These are phyloP conservation scores for Fusarium euwallaceae DNA, from an alignment of 2,329 filamentous ascomycete genomes.

Conservation along the genomic window DNA sequence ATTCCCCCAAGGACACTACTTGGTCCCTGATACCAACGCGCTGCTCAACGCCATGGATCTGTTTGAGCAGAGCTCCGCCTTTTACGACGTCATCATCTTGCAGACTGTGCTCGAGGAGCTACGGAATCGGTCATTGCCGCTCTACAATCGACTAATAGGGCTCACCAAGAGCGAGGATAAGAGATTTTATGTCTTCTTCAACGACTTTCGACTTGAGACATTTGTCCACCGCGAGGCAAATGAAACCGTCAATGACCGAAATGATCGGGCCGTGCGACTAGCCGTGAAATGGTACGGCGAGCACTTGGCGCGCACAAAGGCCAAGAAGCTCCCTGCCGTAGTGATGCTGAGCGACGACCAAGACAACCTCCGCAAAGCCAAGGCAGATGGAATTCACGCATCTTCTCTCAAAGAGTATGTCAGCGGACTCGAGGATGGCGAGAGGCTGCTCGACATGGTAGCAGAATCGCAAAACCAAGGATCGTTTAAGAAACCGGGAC, in stretches of 20 bases:
- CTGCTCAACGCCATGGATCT: slow-evolving; percentile 96
- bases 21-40: slow-evolving; percentile 96
- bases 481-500: slow-evolving; percentile 70
- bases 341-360: slow-evolving; percentile 96
- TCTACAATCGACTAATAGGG: slow-evolving; percentile 93
- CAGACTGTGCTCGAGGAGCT: slow-evolving; percentile 98
- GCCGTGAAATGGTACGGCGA: slow-evolving; percentile 92
- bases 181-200: slow-evolving; percentile 98
- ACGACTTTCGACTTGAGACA: slow-evolving; percentile 95
- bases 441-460: slow-evolving; percentile 93
- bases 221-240: slow-evolving; percentile 80
- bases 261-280: slow-evolving; percentile 89
- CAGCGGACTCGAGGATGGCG: slow-evolving; percentile 83
- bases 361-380: slow-evolving; percentile 87
- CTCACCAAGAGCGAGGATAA: slow-evolving; percentile 97
- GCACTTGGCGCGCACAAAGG: slow-evolving; percentile 78
- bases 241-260: slow-evolving; percentile 95
- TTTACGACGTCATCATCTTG: slow-evolving; percentile 96
- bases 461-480: slow-evolving; percentile 80
- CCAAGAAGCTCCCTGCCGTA: slow-evolving; percentile 76
- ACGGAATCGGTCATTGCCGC: slow-evolving; percentile 89
- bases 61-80: slow-evolving; percentile 91
- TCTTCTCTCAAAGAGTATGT: slow-evolving; percentile 83
- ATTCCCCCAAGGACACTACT: slow-evolving; percentile 90
- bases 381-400: slow-evolving; percentile 78